Evolutionary conservation across 2,329 filamentous ascomycete genomes (phyloP), one percentile per base, ranked within the genome.

Genomic region (Colletotrichum endophyticum): DNA sequence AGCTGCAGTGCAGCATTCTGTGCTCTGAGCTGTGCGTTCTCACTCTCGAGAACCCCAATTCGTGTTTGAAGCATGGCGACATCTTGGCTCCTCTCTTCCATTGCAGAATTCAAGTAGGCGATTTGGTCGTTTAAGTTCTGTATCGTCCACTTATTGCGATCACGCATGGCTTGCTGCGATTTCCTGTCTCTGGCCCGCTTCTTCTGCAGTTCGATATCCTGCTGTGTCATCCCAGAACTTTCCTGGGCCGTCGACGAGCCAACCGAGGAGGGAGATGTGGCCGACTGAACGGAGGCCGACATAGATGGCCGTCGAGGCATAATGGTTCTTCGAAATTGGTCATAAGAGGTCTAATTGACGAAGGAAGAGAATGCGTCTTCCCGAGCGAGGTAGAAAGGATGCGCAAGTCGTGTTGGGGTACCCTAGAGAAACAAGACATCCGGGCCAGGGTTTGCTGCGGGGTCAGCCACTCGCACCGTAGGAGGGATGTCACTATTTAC

Each of bases 151-250:
- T 80, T 82, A 56, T 81, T 83, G 15, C 82, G 81, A 72, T 84
- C 81, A 8, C 82, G 80, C 82, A 84, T 84, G 19, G 82, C 82
- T 79, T 84, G 82, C 76, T 83, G 82, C 1, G 81, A 82, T 72
- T 81, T 82, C 61, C 82, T 81, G 70, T 84, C 82, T 27, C 82
- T 77, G 5, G 82, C 82, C 27, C 82, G 80, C 72, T 84, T 84
- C 57, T 81, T 80, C 69, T 82, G 80, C 30, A 83, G 74, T 68
- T 83, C 82, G 9, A 15, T 8, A n/a, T 63, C n/a, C 32, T 36
- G 59, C 13, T n/a, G 16, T 34, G 59, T 16, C 59, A 63, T 8
- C 9, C 30, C n/a, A 4, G 30, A 32, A 34, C 3, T 22, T 34
- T 63, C 30, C 19, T 25, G n/a, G 19, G 4, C 30, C 19, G 30